Base-by-base conservation (phyloP, 2,329 filamentous ascomycete genomes). In the Aspergillus ustus region DNA sequence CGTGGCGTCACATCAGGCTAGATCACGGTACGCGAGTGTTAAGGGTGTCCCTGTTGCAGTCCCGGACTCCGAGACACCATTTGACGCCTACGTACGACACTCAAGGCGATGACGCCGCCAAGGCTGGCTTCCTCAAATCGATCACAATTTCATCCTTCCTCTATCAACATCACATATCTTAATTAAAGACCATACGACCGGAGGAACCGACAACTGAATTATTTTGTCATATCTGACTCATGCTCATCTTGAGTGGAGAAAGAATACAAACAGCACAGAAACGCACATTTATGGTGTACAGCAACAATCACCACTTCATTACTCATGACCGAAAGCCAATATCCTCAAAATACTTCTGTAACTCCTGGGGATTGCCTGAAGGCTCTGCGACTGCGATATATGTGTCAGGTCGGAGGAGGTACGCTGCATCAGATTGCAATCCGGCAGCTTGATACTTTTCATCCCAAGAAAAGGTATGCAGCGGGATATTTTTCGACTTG, bases 371-470 rank as follows among this genome's bases (percentile, higher is more conserved):
- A 13, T 62, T 34, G 8, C 68, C 60, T 4, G 63, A 63, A 11
- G 63, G 57, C 37, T 71, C 52, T 13, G 63, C 65, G 8, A 67
- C 57, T 1, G 72, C 73, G 57, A 75, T 64, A 57, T 75, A 74
- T 1, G 67, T 71, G 50, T 76, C 73, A 4, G 73, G 72, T 7
- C 73, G 67, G 19, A 75, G 40, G 48, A 76, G 54, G 60, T 75
- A 76, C 3, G 66, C 71, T 28, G 66, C 67, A 55, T 72, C 64
- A 40, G 57, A 60, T 29, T 51, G 62, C 2, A 75, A 52, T 2
- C 72, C 73, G 13, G 63, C 62, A 29, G 60, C 49, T 11, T 60
- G 61, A 52, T 72, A 68, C 46, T 67, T 61, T 6, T 52, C 60
- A 31, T 67, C 52, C 73, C 73, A 75, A 1, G 60, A 11, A 43